phyloP scores from a whole-genome alignment of 2,329 filamentous ascomycete genomes.

The Trichothecium sympodiale region DNA sequence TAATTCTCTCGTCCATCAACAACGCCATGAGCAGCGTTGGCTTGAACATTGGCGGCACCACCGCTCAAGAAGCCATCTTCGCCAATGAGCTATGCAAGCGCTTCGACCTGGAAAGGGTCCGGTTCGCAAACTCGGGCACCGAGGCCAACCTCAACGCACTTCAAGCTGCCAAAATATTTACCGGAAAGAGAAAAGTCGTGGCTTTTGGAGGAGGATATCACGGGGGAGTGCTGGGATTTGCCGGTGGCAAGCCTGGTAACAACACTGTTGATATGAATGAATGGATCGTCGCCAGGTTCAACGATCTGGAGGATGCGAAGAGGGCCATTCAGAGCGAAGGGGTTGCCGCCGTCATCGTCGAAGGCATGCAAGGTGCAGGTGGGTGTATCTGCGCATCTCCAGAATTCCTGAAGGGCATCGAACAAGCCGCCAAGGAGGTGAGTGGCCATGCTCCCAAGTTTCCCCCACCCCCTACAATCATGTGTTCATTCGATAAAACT shows the following conservation, averaged over 20 bases:
- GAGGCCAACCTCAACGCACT: conserved; percentile 53
- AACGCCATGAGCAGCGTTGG: conserved; percentile 33
- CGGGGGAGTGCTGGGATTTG: conserved; percentile 25
- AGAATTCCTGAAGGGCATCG: conserved; percentile 42
- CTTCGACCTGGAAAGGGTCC: conserved; percentile 43
- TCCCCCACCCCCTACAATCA: neutral
- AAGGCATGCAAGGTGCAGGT: conserved; percentile 54
- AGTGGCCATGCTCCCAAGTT: conserved; percentile 1
- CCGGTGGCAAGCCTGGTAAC: conserved; percentile 18
- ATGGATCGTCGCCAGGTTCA: conserved; percentile 51
- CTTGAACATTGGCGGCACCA: conserved; percentile 43
- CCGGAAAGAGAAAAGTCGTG: conserved; percentile 33
- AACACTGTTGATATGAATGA: conserved; percentile 40
- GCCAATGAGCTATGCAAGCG: conserved; percentile 40
- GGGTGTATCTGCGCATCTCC: conserved; percentile 40
- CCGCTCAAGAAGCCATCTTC: conserved; percentile 36
- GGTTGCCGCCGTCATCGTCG: conserved; percentile 53
- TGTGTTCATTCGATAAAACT: neutral
- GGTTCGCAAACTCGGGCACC: conserved; percentile 56
- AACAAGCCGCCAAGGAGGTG: conserved; percentile 29
- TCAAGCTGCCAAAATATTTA: conserved; percentile 37
- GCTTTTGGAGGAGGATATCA: conserved; percentile 35
- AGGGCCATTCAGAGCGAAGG: conserved; percentile 30
- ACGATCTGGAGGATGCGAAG: conserved; percentile 38
- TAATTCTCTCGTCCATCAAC: conserved; percentile 37